A percentile compares a stretch with the other conserved stretches of the same genome.
Evolutionary conservation across 192 early-diverging fungal species (phyloP).

Genomic region (Coemansia nantahalensis): DNA sequence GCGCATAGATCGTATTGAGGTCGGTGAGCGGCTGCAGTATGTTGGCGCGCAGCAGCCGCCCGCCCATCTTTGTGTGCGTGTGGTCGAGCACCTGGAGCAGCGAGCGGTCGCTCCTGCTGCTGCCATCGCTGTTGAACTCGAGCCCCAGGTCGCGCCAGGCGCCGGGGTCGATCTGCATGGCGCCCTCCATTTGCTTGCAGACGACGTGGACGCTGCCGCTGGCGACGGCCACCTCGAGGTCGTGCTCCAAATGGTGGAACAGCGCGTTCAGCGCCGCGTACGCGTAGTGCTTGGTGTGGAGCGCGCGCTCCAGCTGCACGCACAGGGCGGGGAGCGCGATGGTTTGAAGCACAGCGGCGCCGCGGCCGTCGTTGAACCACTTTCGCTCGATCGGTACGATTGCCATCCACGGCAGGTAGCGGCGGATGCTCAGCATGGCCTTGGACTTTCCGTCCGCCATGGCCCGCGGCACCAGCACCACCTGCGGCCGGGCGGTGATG

Average conservation of each 20-base stretch:
- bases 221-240: slow-evolving; percentile 7
- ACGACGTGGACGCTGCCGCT: slow-evolving; percentile 20
- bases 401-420: slow-evolving; percentile 43
- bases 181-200: slow-evolving; percentile 44
- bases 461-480: slow-evolving; percentile 31
- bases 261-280: slow-evolving; percentile 43
- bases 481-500: slow-evolving; percentile 25
- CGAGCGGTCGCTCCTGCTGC: slow-evolving; percentile 6
- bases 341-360: slow-evolving; percentile 15
- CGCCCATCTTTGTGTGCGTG: slow-evolving; percentile 37
- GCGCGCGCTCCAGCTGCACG: slow-evolving; percentile 13
- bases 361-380: slow-evolving; percentile 27
- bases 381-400: slow-evolving; percentile 26
- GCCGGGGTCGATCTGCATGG: slow-evolving; percentile 50
- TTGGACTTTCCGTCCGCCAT: slow-evolving; percentile 47
- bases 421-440: slow-evolving; percentile 39
- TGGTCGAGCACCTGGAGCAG: slow-evolving; percentile 35
- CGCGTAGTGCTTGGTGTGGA: slow-evolving; percentile 42
- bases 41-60: slow-evolving; percentile 68
- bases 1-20: slow-evolving; percentile 34
- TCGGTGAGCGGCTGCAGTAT: slow-evolving; percentile 69
- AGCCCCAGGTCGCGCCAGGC: slow-evolving; percentile 41
- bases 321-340: slow-evolving; percentile 19
- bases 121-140: slow-evolving; percentile 3
- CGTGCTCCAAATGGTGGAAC: slow-evolving; percentile 26